phyloP scores from a whole-genome alignment of 2,329 filamentous ascomycete genomes.

The Colletotrichum australisinense region DNA sequence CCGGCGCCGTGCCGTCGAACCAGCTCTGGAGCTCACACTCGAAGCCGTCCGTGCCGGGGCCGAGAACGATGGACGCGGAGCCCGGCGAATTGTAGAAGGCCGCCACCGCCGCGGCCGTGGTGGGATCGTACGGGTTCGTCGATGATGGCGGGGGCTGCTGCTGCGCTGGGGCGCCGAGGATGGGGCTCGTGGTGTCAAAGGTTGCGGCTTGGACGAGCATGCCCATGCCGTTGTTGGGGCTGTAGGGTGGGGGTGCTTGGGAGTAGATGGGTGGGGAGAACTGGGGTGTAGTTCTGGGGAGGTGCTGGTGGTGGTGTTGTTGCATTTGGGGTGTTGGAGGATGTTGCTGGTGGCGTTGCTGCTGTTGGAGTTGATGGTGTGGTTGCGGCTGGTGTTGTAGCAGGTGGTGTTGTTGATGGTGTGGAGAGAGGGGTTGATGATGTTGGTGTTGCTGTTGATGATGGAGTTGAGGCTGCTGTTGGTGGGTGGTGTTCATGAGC shows the following conservation, averaged over 20 bases:
- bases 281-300: slow-evolving; percentile 32
- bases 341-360: slow-evolving; percentile 16
- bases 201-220: slow-evolving; percentile 53
- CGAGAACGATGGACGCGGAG: slow-evolving; percentile 40
- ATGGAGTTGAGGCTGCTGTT: slow-evolving; percentile 15
- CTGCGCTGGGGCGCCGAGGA: not conserved
- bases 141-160: not conserved
- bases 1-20: slow-evolving; percentile 33
- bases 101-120: slow-evolving; percentile 5
- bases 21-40: slow-evolving; percentile 54
- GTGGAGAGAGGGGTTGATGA: slow-evolving; percentile 5
- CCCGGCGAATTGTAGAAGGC: slow-evolving; percentile 36
- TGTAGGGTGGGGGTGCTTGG: slow-evolving; percentile 36
- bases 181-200: slow-evolving; percentile 47
- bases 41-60: slow-evolving; percentile 57
- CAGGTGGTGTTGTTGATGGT: slow-evolving; percentile 17
- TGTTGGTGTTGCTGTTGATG: slow-evolving; percentile 17
- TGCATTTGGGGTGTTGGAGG: slow-evolving; percentile 32
- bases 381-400: slow-evolving; percentile 1
- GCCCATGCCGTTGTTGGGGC: slow-evolving; percentile 49
- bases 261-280: slow-evolving; percentile 34
- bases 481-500: slow-evolving; percentile 1
- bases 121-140: slow-evolving; percentile 40
- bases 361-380: slow-evolving; percentile 20
- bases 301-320: not conserved